Evolutionary conservation across 2,329 filamentous ascomycete genomes (phyloP), one percentile per base, ranked within the genome.

Genomic region (Sarocladium oryzae): DNA sequence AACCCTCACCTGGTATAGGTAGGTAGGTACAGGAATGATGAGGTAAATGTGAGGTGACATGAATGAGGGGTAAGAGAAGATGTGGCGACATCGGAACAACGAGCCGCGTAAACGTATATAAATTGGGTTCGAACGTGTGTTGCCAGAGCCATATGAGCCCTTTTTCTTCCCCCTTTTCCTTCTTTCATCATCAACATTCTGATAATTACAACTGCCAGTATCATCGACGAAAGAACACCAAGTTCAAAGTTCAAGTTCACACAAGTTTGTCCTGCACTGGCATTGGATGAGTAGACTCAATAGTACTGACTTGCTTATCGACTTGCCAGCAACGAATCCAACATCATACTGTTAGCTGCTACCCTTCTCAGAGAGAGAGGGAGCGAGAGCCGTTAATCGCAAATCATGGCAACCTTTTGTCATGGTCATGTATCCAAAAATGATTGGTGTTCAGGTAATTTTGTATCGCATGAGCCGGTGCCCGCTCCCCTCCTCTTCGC

Each of bases 381-480:
- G 28, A 30, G 28, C 28, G 7, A 30, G 28, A 7, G n/a, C n/a
- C n/a, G 7, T 13, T 30, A 13, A 30, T 30, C 28, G 13, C 28
- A 13, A 35, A 38, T 16, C 21, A 54, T 54, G 52, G 52, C 50
- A 15, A 21, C 43, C 37, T 54, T 50, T 43, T 16, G 51, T 45
- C 13, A 48, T 58, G 60, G 64, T 65, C 62, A 54, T 55, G 50
- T 66, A 60, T 69, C 66, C 66, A 67, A 57, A 58, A 52, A 60
- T 66, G 66, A 67, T 65, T 51, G 55, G 53, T 57, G 57, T 60
- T 68, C 63, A 71, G 68, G 69, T 73, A 72, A 70, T 66, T 63
- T 30, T 68, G 63, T 68, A 62, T 72, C 72, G 79, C 78, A 78
- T 84, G 81, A 77, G 78, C 81, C 81, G 81, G 81, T 84, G 81